Evolutionary conservation across 495 filamentous ascomycete species (phyloP).

Genomic region (Hyaloscypha finlandica): DNA sequence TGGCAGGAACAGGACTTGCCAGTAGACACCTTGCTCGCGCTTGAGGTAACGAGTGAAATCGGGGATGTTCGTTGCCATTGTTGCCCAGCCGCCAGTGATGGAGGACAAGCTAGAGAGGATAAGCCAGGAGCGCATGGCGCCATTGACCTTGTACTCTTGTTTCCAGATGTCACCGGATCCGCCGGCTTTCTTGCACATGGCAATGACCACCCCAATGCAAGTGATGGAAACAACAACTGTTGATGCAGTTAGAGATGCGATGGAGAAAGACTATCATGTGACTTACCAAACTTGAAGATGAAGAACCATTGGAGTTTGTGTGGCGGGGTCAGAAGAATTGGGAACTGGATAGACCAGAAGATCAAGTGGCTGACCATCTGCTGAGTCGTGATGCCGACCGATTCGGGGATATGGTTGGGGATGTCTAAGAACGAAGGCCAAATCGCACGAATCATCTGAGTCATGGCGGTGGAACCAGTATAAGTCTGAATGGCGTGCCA

Average conservation of each 20-base stretch:
- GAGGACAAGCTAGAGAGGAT: conserved; percentile 47
- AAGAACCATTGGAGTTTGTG: conserved; percentile 54
- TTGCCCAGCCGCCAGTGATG: conserved; percentile 47
- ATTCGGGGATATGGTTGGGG: conserved; percentile 49
- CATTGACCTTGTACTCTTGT: conserved; percentile 39
- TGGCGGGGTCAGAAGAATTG: conserved; percentile 50
- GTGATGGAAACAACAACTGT: conserved; percentile 40
- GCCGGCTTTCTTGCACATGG: conserved; percentile 46
- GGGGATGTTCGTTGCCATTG: conserved; percentile 50
- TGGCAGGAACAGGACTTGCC: conserved; percentile 57
- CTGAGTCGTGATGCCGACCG: conserved; percentile 51
- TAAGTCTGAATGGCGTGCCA: conserved; percentile 50
- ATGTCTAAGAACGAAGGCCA: conserved; percentile 46
- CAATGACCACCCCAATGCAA: conserved; percentile 45
- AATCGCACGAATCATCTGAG: conserved; percentile 44
- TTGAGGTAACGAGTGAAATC: conserved; percentile 63
- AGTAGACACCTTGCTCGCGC: conserved; percentile 52
- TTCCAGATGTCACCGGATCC: conserved; percentile 49
- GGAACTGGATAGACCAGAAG: conserved; percentile 51
- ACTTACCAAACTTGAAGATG: conserved; percentile 43
- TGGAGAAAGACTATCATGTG: neutral
- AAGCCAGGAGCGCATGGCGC: conserved; percentile 43
- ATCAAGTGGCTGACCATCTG: conserved; percentile 51
- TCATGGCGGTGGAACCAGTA: conserved; percentile 45
- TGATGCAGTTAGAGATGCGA: neutral